phyloP scores from a whole-genome alignment of 768 basidiomycete genomes.

The Exidia glandulosa region DNA sequence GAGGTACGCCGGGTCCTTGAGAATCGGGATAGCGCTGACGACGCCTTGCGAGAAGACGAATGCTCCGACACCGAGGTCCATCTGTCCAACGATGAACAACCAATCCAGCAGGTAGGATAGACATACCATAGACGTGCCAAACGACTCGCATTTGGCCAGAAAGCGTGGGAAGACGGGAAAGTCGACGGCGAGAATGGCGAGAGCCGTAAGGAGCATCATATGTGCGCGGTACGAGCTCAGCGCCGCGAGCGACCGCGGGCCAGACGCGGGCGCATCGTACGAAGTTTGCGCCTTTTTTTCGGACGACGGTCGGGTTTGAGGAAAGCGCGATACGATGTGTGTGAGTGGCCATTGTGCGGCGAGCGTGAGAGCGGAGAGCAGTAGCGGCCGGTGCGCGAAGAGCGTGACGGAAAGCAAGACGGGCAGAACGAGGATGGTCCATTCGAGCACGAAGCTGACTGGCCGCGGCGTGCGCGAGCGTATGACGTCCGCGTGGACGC shows the following conservation, averaged over 20 bases:
- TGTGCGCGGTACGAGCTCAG: conserved; percentile 84
- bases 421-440: conserved; percentile 57
- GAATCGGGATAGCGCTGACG: conserved; percentile 72
- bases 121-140: conserved; percentile 83
- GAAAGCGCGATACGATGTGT: conserved; percentile 33
- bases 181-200: conserved; percentile 92
- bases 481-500: conserved; percentile 23
- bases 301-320: neutral
- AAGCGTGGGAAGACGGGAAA: conserved; percentile 83
- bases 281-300: too few species aligned
- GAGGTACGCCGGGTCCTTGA: conserved; percentile 51
- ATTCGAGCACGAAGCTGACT: conserved; percentile 41
- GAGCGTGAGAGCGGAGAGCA: conserved; percentile 27
- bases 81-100: conserved; percentile 37
- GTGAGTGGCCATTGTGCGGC: conserved; percentile 14
- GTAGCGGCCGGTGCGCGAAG: conserved; percentile 46
- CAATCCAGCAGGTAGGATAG: conserved; percentile 1
- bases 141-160: conserved; percentile 89
- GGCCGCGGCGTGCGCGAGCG: conserved; percentile 27
- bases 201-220: conserved; percentile 87
- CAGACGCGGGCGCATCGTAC: too few species aligned
- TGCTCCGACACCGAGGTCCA: conserved; percentile 96
- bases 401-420: conserved; percentile 75
- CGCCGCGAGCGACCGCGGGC: conserved; percentile 41
- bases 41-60: conserved; percentile 96